Evolutionary conservation across 345 rosid genomes (phyloP).

Genomic region (Erucastrum elatum): DNA sequence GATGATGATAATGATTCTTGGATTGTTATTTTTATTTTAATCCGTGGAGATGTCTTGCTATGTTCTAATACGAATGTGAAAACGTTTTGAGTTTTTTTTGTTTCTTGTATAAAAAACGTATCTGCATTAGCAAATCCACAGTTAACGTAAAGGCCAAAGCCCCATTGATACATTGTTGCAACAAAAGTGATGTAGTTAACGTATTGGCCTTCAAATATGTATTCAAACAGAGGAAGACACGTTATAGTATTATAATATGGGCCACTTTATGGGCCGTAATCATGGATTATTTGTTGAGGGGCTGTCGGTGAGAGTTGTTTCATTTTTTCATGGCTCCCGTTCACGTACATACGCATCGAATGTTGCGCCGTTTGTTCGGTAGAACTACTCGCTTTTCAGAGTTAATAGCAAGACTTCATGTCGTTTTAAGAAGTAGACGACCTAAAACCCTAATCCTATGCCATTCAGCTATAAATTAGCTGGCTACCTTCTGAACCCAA

Average conservation of each 20-base stretch:
- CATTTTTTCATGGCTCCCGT: neutral
- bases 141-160: neutral
- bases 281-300: neutral
- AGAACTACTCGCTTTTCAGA: neutral
- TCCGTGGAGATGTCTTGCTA: neutral
- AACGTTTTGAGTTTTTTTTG: neutral
- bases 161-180: neutral
- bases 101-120: neutral
- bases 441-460: neutral
- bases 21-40: neutral
- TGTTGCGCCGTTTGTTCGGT: neutral
- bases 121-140: neutral
- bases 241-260: neutral
- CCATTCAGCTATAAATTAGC: neutral
- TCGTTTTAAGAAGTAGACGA: neutral
- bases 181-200: neutral
- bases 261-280: neutral
- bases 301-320: neutral
- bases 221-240: neutral
- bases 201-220: neutral
- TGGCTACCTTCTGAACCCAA: neutral
- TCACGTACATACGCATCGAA: neutral
- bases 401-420: neutral
- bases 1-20: conserved; percentile 16
- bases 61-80: conserved; percentile 2